phyloP scores from a whole-genome alignment of 2,329 filamentous ascomycete genomes.

The Pestalotiopsis sp. region DNA sequence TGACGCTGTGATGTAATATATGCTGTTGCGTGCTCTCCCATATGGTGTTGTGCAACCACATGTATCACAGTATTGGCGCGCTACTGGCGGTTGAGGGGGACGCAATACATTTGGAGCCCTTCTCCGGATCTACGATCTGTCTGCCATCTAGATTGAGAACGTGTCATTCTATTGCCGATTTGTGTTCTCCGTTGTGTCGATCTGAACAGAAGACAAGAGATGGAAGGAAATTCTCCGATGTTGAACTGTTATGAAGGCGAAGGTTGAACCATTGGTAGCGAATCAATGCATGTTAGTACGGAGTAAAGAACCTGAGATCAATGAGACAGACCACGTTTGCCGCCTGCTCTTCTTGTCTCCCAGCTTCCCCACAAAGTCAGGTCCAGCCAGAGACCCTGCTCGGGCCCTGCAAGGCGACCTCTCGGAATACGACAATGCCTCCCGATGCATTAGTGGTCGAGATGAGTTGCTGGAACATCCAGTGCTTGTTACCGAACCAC shows the following conservation, averaged over 20 bases:
- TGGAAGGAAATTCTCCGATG: neutral
- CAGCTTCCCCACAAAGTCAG: conserved; percentile 1
- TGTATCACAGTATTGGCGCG: neutral
- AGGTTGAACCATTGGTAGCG: neutral
- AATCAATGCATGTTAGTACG: neutral
- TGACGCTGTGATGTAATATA: neutral
- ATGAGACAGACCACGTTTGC: neutral
- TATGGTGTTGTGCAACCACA: neutral
- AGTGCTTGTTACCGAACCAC: neutral
- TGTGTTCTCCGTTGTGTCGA: neutral
- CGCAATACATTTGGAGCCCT: neutral
- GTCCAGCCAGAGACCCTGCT: neutral
- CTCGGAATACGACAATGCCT: neutral
- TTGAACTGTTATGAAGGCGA: neutral
- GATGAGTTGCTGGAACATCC: neutral
- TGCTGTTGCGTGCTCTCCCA: neutral
- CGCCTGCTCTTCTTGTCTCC: neutral
- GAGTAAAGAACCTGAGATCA: neutral
- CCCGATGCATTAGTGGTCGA: conserved; percentile 2
- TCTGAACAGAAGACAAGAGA: neutral
- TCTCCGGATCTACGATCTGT: neutral
- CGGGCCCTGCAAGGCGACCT: neutral
- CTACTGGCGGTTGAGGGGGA: neutral
- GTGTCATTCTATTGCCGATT: neutral
- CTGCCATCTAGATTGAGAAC: neutral